A percentile compares a stretch with the other conserved stretches of the same genome.
phyloP scores from a whole-genome alignment of 345 rosid genomes.

The Citrus reticulata region DNA sequence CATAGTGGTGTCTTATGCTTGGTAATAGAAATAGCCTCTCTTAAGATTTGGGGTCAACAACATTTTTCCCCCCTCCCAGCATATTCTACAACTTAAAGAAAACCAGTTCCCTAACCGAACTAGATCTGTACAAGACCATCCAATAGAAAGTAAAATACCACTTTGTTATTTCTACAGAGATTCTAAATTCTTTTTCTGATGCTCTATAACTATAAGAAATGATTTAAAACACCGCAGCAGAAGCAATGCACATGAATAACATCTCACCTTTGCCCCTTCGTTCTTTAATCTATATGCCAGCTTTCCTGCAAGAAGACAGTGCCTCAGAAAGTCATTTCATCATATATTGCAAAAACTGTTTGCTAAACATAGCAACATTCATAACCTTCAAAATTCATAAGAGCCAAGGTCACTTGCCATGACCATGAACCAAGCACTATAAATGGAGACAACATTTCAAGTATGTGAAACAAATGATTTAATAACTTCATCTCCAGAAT shows the following conservation, averaged over 20 bases:
- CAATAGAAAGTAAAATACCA: background rate
- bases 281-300: conserved; percentile 84
- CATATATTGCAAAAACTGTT: background rate
- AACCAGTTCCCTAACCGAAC: background rate
- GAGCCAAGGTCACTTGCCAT: background rate
- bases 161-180: too few relatives aligned
- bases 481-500: background rate
- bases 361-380: background rate
- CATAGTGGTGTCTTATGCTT: background rate
- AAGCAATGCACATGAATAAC: conserved; percentile 8
- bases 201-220: background rate
- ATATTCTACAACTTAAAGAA: background rate
- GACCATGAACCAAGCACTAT: background rate
- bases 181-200: background rate
- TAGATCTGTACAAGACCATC: background rate
- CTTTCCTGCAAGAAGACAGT: conserved; percentile 58
- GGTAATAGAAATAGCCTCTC: background rate
- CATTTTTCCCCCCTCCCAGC: background rate
- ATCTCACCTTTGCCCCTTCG: conserved; percentile 76
- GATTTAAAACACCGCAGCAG: conserved; percentile 1
- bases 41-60: background rate
- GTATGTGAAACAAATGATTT: background rate
- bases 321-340: background rate
- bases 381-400: background rate
- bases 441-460: background rate